Evolutionary conservation across 768 basidiomycete species (phyloP).

Genomic region (Mycena kentingensis): DNA sequence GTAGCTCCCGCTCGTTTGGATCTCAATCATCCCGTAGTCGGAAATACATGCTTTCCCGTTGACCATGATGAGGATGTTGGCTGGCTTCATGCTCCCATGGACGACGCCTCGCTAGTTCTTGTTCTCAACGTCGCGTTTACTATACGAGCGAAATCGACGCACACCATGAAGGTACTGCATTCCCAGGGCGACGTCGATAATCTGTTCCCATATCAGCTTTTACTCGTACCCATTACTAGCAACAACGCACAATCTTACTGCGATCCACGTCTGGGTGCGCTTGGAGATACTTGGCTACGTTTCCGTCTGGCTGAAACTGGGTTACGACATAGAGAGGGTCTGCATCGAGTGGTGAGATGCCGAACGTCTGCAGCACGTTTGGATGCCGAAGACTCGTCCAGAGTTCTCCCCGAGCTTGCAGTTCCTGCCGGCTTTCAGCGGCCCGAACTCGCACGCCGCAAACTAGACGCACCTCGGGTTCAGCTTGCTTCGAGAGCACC

Average conservation of each 20-base stretch:
- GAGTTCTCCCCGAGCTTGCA: conserved; percentile 22
- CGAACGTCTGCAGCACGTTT: conserved; percentile 28
- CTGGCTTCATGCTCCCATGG: conserved; percentile 28
- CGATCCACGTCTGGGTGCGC: conserved; percentile 25
- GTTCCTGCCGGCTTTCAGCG: too few species aligned
- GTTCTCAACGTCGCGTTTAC: too few species aligned
- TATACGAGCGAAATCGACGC: too few species aligned
- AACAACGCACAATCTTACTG: conserved; percentile 23
- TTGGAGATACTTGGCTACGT: conserved; percentile 23
- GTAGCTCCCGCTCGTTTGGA: conserved; percentile 21
- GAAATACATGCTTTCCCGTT: conserved; percentile 23
- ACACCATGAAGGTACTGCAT: conserved; percentile 31
- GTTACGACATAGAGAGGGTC: conserved; percentile 27
- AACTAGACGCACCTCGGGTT: conserved; percentile 13
- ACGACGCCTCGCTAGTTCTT: conserved; percentile 25
- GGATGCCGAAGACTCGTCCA: conserved; percentile 27
- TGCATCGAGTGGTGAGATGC: conserved; percentile 24
- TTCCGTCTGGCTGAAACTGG: conserved; percentile 22
- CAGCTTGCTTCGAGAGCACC: conserved; percentile 17
- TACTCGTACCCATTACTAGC: too few species aligned
- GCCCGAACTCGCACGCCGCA: too few species aligned
- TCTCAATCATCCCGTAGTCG: conserved; percentile 28
- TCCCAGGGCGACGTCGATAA: conserved; percentile 25
- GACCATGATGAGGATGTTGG: conserved; percentile 26
- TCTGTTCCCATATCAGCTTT: conserved; percentile 11